Evolutionary conservation across 257 asterid species (phyloP), one percentile per base, ranked within the genome.

Genomic region (Lycium ferocissimum): DNA sequence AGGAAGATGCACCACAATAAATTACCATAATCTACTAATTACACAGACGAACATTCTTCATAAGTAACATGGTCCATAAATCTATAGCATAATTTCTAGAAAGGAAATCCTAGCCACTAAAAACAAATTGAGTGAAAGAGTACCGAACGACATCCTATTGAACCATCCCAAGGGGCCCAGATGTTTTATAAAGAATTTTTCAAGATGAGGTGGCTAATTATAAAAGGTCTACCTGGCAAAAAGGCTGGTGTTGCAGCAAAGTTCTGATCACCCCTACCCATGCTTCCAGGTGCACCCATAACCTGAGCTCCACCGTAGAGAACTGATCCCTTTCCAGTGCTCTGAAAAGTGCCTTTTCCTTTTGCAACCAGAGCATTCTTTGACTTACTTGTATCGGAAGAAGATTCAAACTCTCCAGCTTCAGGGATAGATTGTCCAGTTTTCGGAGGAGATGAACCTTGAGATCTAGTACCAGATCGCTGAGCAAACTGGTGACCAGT

Each of bases 261-360:
- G 80, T 93, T 97, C 84, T 90, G 98, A 89, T 97, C 99, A 63
- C 93, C 90, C 81, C 86, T 84, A 54, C 92, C 91, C 89, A 91
- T 86, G 89, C 85, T 89, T 69, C 94, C 93, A 82, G 98, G 86
- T 84, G 91, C 87, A 67, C 98, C 98, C 91, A 91, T 91, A 56
- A 91, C 91, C 89, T 92, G 98, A 83, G 96, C 89, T 76, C 98
- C 99, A 81, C 94, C 94, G 87, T 91, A 92, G 37, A 94, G 87
- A 87, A 90, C 88, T 45, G 98, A 87, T 58, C 95, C 97, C 86
- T 90, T 92, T 85, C 95, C 98, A 67, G 90, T 83, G 83, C 91
- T 91, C 82, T 91, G 97, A 37, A 76, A 67, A 51, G 81, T 89
- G 54, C 93, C 95, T 90, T 93, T 93, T 86, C 95, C 98, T 92